phyloP scores from a whole-genome alignment of 2,329 filamentous ascomycete species.

The Epichloe gansuensis region DNA sequence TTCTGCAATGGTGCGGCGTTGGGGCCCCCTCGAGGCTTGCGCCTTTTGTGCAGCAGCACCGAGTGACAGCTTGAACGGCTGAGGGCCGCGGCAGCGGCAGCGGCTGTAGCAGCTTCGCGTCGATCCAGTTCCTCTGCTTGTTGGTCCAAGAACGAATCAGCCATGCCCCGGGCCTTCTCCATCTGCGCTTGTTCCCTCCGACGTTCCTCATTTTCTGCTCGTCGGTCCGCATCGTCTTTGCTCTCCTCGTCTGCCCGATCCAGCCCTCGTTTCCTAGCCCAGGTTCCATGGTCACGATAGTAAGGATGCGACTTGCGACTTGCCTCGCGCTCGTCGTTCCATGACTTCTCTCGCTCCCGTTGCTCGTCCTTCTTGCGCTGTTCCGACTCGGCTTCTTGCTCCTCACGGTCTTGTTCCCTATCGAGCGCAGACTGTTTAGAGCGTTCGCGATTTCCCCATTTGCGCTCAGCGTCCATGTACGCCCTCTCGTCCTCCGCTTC shows the following conservation, averaged over 20 bases:
- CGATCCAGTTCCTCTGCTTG: slow-evolving; percentile 66
- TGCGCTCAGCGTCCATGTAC: slow-evolving; percentile 74
- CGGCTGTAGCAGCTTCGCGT: slow-evolving; percentile 24
- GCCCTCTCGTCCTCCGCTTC: slow-evolving; percentile 66
- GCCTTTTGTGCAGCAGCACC: slow-evolving; percentile 73
- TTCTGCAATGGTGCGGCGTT: slow-evolving; percentile 75
- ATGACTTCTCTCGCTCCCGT: slow-evolving; percentile 53
- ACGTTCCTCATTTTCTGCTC: slow-evolving; percentile 63
- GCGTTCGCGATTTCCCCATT: slow-evolving; percentile 83
- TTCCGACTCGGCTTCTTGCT: slow-evolving; percentile 55
- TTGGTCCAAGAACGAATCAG: slow-evolving; percentile 79
- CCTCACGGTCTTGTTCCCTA: slow-evolving; percentile 70
- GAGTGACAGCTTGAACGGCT: slow-evolving; percentile 85
- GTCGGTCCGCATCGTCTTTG: slow-evolving; percentile 72
- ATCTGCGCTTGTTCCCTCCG: slow-evolving; percentile 57
- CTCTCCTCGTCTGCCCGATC: slow-evolving; percentile 64
- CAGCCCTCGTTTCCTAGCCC: slow-evolving; percentile 67
- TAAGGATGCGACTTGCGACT: slow-evolving; percentile 64
- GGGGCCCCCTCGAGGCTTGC: slow-evolving; percentile 41
- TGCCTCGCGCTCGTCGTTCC: slow-evolving; percentile 81
- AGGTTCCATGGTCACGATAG: slow-evolving; percentile 74
- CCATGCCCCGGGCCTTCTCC: slow-evolving; percentile 72
- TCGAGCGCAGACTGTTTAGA: slow-evolving; percentile 75
- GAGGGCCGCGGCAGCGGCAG: slow-evolving; percentile 30
- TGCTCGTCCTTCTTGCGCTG: slow-evolving; percentile 58